These are phyloP conservation scores for Sporothrix brunneoviolacea DNA, from an alignment of 2,329 filamentous ascomycete species.

Conservation along the genomic window DNA sequence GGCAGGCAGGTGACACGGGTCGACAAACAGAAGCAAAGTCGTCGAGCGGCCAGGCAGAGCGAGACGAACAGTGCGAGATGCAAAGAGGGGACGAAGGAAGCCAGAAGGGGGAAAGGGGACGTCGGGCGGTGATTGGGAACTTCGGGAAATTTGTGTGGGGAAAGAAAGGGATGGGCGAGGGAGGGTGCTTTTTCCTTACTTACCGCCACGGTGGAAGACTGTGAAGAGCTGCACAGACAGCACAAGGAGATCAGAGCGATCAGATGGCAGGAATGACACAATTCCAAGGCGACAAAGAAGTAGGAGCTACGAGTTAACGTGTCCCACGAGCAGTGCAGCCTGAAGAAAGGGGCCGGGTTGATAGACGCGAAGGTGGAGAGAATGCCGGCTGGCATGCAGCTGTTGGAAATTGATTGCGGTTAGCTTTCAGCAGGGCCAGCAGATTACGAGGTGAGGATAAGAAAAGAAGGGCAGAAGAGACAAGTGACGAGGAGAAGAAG, in stretches of 20 bases:
- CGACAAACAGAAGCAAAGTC: too few species aligned
- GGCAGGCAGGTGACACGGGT: too few species aligned
- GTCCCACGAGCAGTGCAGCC: conserved; percentile 46
- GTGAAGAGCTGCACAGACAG: conserved; percentile 26
- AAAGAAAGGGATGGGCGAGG: conserved; percentile 15
- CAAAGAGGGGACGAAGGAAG: not conserved
- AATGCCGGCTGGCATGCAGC: conserved; percentile 36
- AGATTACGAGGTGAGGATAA: not conserved
- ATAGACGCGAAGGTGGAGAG: conserved; percentile 33
- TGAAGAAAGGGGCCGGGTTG: conserved; percentile 25
- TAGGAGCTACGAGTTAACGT: conserved; percentile 61
- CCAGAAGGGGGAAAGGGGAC: not conserved
- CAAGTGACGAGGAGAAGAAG: not conserved
- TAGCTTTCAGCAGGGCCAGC: not conserved
- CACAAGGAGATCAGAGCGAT: too few species aligned
- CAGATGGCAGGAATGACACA: conserved; percentile 37
- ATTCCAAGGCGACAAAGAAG: conserved; percentile 38
- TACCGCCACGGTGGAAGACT: conserved; percentile 42
- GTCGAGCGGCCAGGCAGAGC: not conserved
- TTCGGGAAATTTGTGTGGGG: conserved; percentile 8
- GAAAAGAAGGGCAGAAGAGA: not conserved
- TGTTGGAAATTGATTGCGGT: conserved; percentile 24
- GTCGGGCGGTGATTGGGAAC: not conserved
- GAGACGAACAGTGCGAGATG: not conserved
- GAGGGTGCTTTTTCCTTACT: conserved; percentile 25